A percentile compares a stretch with the other conserved stretches of the same genome.
phyloP scores from a whole-genome alignment of 306 rosid genomes.

The Trichosanthes cucumerina region DNA sequence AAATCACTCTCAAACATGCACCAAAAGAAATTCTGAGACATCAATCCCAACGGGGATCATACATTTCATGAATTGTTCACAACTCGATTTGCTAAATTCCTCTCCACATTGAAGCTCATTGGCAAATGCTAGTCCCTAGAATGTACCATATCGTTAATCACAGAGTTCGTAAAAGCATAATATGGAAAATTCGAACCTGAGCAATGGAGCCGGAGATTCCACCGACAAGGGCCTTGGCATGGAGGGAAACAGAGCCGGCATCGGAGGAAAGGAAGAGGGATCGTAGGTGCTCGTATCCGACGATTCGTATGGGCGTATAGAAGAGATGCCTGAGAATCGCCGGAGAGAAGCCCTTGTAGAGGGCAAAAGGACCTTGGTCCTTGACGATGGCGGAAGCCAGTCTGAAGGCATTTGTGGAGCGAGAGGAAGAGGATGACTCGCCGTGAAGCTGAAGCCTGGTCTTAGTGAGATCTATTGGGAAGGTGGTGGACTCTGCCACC shows the following conservation, averaged over 20 bases:
- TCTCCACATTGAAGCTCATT: not conserved
- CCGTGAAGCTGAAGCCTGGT: slow-evolving; percentile 88
- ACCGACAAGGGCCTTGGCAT: slow-evolving; percentile 51
- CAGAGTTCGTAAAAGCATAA: no score
- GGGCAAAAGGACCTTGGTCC: slow-evolving; percentile 50
- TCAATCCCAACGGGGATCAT: not conserved
- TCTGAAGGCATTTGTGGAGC: slow-evolving; percentile 41
- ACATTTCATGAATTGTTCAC: not conserved
- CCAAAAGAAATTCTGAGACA: not conserved
- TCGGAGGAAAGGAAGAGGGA: slow-evolving; percentile 20
- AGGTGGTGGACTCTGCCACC: slow-evolving; percentile 83
- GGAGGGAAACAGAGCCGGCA: slow-evolving; percentile 35
- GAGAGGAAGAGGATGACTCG: slow-evolving; percentile 37
- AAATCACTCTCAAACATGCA: no score
- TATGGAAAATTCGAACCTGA: slow-evolving; percentile 37
- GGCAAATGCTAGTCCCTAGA: not conserved
- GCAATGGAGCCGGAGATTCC: slow-evolving; percentile 68
- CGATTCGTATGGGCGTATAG: slow-evolving; percentile 72
- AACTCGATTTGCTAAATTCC: not conserved
- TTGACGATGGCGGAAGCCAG: slow-evolving; percentile 44
- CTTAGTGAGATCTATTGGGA: slow-evolving; percentile 73
- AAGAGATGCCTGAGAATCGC: slow-evolving; percentile 66
- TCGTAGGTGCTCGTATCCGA: slow-evolving; percentile 66
- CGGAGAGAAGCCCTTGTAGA: slow-evolving; percentile 78
- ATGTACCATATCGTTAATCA: not conserved